Evolutionary conservation across 441 rosid genomes (phyloP).

Genomic region (Gossypium aridum): DNA sequence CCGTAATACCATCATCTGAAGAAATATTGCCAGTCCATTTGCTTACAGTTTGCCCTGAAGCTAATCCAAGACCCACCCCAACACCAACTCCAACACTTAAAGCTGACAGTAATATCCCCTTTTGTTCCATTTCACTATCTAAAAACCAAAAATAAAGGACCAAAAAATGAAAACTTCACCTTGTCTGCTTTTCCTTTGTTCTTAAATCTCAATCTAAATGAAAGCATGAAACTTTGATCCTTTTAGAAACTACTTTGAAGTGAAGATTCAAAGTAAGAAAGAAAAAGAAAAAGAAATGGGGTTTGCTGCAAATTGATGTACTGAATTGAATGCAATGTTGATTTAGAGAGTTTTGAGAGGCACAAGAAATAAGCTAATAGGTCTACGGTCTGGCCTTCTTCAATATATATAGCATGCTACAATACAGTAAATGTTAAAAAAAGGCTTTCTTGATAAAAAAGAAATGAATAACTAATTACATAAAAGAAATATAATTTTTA

Average conservation of each 20-base stretch:
- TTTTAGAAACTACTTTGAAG: not conserved
- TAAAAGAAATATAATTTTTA: no score
- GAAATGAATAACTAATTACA: not conserved
- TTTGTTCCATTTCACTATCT: constrained; percentile 62
- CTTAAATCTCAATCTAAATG: not conserved
- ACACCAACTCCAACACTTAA: constrained; percentile 86
- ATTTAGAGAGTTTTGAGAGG: constrained; percentile 25
- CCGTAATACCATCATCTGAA: constrained; percentile 33
- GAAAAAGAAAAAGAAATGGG: not conserved
- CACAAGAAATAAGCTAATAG: constrained; percentile 16
- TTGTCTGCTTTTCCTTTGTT: not conserved
- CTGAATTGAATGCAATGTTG: constrained; percentile 22
- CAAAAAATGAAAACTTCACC: not conserved
- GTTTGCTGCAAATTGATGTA: constrained; percentile 9
- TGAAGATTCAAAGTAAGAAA: not conserved
- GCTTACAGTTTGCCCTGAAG: constrained; percentile 63
- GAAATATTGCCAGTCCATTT: constrained; percentile 44
- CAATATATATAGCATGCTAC: constrained; percentile 36
- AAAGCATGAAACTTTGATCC: not conserved
- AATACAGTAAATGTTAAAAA: constrained; percentile 23
- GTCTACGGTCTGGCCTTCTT: constrained; percentile 26
- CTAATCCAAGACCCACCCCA: constrained; percentile 75
- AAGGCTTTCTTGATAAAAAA: constrained; percentile 13
- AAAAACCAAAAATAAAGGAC: not conserved
- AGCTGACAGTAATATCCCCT: constrained; percentile 60